Evolutionary conservation across 179 eudicot species (phyloP), one percentile per base, ranked within the genome.

Genomic region (Beta macrorhiza): DNA sequence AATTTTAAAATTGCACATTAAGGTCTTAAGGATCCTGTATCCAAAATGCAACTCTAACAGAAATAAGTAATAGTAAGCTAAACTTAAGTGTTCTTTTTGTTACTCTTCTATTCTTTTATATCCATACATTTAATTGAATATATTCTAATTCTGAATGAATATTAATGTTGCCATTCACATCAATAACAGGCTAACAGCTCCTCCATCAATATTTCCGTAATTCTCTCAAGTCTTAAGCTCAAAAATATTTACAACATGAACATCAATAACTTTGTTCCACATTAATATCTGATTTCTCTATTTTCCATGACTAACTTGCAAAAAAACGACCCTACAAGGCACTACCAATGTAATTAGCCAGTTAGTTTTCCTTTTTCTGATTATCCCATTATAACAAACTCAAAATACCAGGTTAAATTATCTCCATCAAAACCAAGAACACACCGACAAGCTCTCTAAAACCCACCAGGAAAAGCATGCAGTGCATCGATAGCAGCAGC

Each of bases 391-490:
- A 15, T 32, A 16, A 10, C 77, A 45, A 44, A 22, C 57, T 45
- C 44, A 20, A 8, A 15, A 45, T 12, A 25, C 4, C n/a, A 37
- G 56, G 25, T 17, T 59, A n/a, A 67, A 51, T 17, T 5, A 71
- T 49, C 49, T 73, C 16, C 52, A 55, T 14, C 72, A 80, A 51
- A 20, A 52, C 29, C 17, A 42, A 25, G 70, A 76, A 44, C 74
- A 74, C 11, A 45, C 29, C 19, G n/a, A 14, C 19, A 44, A 55
- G 13, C 42, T 17, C 51, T 22, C 29, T 8, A 69, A 12, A 87
- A 78, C 81, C 70, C 82, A 96, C 98, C 99, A 63, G 97, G 99
- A 89, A 91, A 94, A 78, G 96, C 96, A 79, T 72, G 91, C 75
- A 96, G 84, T 14, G 99, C 98, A 78, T 91, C 92, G 52, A 90